Evolutionary conservation across 331 rosid genomes (phyloP).

Genomic region (Cydonia oblonga): DNA sequence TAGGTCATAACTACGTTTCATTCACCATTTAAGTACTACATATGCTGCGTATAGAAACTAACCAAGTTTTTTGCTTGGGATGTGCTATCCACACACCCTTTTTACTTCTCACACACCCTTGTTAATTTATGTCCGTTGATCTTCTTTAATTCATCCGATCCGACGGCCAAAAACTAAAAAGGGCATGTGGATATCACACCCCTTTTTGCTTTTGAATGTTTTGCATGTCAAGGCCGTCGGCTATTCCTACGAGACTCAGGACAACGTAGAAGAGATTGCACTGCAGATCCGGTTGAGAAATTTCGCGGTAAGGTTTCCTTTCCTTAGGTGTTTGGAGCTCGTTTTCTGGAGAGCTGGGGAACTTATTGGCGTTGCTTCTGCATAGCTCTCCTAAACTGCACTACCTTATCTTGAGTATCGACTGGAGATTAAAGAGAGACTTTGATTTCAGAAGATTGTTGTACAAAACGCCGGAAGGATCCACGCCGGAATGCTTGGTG

Average conservation of each 20-base stretch:
- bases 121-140: too few relatives aligned
- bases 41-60: background rate
- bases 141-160: too few relatives aligned
- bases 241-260: background rate
- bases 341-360: constrained; percentile 4
- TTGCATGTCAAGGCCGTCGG: background rate
- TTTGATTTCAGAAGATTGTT: background rate
- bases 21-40: background rate
- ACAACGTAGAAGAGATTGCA: background rate
- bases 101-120: too few relatives aligned
- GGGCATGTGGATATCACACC: too few relatives aligned
- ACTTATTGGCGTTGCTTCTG: background rate
- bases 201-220: background rate
- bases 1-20: background rate
- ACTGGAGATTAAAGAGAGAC: background rate
- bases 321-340: background rate
- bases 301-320: background rate
- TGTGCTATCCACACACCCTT: too few relatives aligned
- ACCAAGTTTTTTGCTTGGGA: background rate
- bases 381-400: background rate
- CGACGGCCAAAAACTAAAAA: too few relatives aligned
- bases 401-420: background rate
- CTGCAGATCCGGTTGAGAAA: background rate
- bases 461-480: background rate
- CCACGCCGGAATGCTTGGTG: background rate